phyloP scores from a whole-genome alignment of 2,329 filamentous ascomycete genomes.

The Calonectria hongkongensis region DNA sequence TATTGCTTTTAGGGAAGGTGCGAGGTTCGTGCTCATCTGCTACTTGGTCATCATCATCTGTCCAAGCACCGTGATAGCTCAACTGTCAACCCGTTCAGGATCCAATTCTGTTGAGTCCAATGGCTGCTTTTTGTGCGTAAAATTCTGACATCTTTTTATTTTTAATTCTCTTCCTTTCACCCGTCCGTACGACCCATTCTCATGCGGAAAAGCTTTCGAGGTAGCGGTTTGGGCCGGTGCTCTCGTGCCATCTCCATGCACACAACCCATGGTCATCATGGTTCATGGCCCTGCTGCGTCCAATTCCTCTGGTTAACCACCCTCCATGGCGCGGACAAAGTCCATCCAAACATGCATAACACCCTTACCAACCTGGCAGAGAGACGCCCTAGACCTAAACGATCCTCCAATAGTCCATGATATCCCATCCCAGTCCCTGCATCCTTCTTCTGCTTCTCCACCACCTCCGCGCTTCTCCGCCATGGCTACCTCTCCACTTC shows the following conservation, averaged over 20 bases:
- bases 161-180: slow-evolving; percentile 32
- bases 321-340: slow-evolving; percentile 18
- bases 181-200: slow-evolving; percentile 11
- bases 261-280: slow-evolving; percentile 33
- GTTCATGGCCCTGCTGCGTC: slow-evolving; percentile 26
- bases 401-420: slow-evolving; percentile 42
- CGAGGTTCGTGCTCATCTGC: neutral
- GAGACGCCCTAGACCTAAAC: slow-evolving; percentile 19
- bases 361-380: slow-evolving; percentile 45
- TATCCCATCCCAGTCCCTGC: slow-evolving; percentile 41
- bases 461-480: slow-evolving; percentile 48
- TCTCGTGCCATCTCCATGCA: slow-evolving; percentile 37
- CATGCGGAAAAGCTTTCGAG: slow-evolving; percentile 18
- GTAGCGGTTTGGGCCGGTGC: slow-evolving; percentile 30
- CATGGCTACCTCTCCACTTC: slow-evolving; percentile 36
- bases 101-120: neutral
- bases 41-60: neutral
- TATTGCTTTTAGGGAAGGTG: neutral
- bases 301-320: slow-evolving; percentile 27
- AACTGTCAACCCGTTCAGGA: neutral
- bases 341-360: slow-evolving; percentile 39
- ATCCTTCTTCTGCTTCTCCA: slow-evolving; percentile 38
- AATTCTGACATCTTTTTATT: slow-evolving; percentile 10
- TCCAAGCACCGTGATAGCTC: slow-evolving; percentile 10
- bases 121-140: neutral